Base-by-base conservation (phyloP, 78 protist species). In the Cyanophora paradoxa region DNA sequence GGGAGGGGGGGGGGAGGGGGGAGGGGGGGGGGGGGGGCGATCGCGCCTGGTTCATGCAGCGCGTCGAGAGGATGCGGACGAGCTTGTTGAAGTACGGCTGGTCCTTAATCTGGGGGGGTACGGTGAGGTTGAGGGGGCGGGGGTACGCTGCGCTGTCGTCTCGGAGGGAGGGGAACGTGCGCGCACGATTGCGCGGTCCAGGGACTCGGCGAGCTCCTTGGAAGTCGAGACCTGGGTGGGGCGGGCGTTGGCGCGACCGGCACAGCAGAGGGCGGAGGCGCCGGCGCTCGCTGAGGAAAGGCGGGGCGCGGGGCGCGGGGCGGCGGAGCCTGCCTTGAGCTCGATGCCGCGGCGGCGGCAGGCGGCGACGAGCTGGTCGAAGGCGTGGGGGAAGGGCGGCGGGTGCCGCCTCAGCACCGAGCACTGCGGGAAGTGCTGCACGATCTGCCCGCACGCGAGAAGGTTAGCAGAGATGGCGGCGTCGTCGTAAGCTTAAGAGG, bases 31-130 rank as follows among this genome's bases (percentile, higher is more conserved):
- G 63, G 31, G 63, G 63, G 63, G 63, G 63, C 8, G 63, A 14
- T 36, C 81, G 62, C 1, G 96, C 97, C 16, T 81, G 81, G 6
- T 85, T 48, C 97, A 95, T 87, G 34, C 96, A 82, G 41, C 94
- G 71, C 1, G 94, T 87, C 22, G 92, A 81, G 6, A 91, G 41
- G 46, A 92, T 88, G 42, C 95, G 82, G 39, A 91, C 42, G 36
- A 92, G 74, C 2, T 77, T 69, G 67, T 92, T 86, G 66, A 92
- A 76, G 72, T 83, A 90, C 11, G 89, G 76, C 19, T n/a, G n/a
- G n/a, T n/a, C n/a, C n/a, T n/a, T n/a, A n/a, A 83, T 82, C 28
- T n/a, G n/a, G n/a, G n/a, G n/a, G n/a, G n/a, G n/a, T n/a, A n/a
- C n/a, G n/a, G n/a, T n/a, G n/a, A n/a, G n/a, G n/a, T n/a, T n/a